Conservation (phyloP, 2,329 filamentous ascomycete genomes). For the Zymoseptoria pseudotritici region DNA sequence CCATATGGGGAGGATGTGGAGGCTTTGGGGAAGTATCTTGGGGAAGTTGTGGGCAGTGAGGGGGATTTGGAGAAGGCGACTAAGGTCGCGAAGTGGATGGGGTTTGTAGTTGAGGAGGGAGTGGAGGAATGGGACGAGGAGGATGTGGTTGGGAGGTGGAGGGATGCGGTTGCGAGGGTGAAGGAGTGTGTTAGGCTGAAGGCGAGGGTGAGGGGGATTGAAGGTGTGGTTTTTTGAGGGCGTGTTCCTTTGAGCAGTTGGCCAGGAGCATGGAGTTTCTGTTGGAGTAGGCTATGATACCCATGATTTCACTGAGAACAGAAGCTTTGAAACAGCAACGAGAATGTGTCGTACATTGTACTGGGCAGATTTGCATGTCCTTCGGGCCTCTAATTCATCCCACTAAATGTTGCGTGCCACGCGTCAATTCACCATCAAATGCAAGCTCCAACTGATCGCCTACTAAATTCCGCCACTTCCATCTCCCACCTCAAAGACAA, state of each 20-base stretch:
- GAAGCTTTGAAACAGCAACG: neutral
- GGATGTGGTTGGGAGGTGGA: slow-evolving; percentile 28
- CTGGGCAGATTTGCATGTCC: too few species aligned
- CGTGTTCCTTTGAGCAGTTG: neutral
- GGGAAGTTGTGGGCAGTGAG: slow-evolving; percentile 65
- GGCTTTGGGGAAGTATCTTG: slow-evolving; percentile 66
- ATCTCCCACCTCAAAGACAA: neutral
- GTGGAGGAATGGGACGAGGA: slow-evolving; percentile 18
- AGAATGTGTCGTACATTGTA: neutral
- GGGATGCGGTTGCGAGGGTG: slow-evolving; percentile 32
- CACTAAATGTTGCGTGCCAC: neutral
- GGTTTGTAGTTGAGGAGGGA: slow-evolving; percentile 32
- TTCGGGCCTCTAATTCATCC: too few species aligned
- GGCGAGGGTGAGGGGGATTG: slow-evolving; percentile 39
- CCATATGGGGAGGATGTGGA: slow-evolving; percentile 73
- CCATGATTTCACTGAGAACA: neutral
- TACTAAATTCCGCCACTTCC: neutral
- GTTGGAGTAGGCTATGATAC: neutral
- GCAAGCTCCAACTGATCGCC: neutral
- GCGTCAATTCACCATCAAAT: neutral
- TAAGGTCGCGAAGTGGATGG: slow-evolving; percentile 59
- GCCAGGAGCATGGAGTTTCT: neutral
- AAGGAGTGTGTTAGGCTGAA: slow-evolving; percentile 38
- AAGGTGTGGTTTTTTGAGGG: slow-evolving; percentile 35
- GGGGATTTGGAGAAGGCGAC: slow-evolving; percentile 68